Base-by-base conservation (phyloP, 2,329 filamentous ascomycete species). In the Aspergillus uvarum region DNA sequence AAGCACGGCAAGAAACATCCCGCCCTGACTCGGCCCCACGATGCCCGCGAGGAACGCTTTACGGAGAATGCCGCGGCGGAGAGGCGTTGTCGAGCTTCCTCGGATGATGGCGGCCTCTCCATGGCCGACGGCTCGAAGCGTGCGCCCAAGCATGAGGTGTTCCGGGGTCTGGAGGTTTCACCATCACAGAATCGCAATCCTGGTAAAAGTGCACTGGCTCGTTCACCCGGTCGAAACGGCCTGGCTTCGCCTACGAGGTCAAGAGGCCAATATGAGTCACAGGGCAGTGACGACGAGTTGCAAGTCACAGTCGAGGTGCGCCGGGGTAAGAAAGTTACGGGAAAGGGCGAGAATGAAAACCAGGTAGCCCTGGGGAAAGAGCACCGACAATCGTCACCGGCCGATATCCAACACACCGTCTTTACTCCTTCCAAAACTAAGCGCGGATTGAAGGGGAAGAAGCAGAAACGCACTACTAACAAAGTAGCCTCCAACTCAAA, bases 201-300 rank as follows among this genome's bases (percentile, higher is more conserved):
- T 47, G 42, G n/a, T n/a, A 32, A 22, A 4, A 5, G n/a, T 3
- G 19, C 11, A 12, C 14, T 35, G 21, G 16, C 7, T 19, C n/a
- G 11, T 31, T 14, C n/a, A 5, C 26, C 38, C 5, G 8, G 19
- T 48, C 26, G 14, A n/a, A 21, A 52, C 4, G 8, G 22, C 12
- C 2, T 29, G 10, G 24, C 24, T 32, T 14, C 31, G 3, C n/a
- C 11, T 26, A 16, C 12, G 56, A 63, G 51, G 57, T 31, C 2
- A 44, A 59, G 7, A 32, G 63, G 51, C 19, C 14, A 24, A 38
- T 59, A 57, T 19, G 65, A 62, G 24, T 51, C 56, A n/a, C 65
- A 69, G 44, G 76, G 78, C 44, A 79, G 76, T 57, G 68, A 75
- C 5, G 76, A 79, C 67, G 76, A 74, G 58, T 60, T 79, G 2